These are phyloP conservation scores for Fagus sylvatica DNA, from an alignment of 306 rosid genomes.

Conservation along the genomic window DNA sequence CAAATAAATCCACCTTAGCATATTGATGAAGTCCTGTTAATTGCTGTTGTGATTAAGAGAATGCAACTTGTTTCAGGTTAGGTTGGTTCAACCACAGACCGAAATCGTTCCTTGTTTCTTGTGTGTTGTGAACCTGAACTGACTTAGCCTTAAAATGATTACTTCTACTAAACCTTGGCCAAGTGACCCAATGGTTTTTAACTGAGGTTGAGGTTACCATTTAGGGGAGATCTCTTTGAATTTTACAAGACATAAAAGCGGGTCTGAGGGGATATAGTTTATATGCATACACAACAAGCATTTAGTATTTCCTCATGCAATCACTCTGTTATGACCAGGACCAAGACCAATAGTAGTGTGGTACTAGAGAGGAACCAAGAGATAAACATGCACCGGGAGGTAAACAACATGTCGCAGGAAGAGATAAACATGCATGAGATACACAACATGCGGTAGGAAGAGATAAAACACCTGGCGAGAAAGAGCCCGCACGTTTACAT, in stretches of 20 bases:
- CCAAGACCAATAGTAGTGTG: too few relatives aligned
- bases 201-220: background rate
- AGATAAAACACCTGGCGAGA: too few relatives aligned
- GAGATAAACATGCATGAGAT: too few relatives aligned
- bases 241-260: background rate
- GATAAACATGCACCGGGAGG: too few relatives aligned
- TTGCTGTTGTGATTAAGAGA: background rate
- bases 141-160: background rate
- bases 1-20: background rate
- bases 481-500: too few relatives aligned
- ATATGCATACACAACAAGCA: background rate
- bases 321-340: too few relatives aligned
- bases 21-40: background rate
- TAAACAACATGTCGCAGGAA: too few relatives aligned
- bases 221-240: background rate
- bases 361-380: too few relatives aligned
- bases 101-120: background rate
- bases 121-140: background rate
- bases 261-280: background rate
- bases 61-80: conserved; percentile 7
- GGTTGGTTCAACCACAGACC: background rate
- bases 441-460: too few relatives aligned
- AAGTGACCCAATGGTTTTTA: background rate
- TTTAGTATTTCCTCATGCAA: background rate
- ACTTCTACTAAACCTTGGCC: background rate